Evolutionary conservation across 2,329 filamentous ascomycete species (phyloP).

Genomic region (Gaeumannomyces tritici): DNA sequence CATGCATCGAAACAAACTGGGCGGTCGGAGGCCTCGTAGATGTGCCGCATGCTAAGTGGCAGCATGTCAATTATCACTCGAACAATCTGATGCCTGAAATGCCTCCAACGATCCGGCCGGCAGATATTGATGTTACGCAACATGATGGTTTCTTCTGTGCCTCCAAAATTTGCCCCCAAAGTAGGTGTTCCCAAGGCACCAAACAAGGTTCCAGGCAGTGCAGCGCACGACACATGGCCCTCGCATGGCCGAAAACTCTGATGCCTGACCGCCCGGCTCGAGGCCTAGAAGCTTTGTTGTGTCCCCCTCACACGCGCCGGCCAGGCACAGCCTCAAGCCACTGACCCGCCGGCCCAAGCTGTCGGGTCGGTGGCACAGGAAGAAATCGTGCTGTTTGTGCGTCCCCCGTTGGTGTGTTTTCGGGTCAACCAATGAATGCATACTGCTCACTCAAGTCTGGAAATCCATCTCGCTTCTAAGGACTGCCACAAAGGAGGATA

Average conservation of each 20-base stretch:
- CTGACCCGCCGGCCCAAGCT: not conserved
- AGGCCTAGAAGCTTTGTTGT: too few species aligned
- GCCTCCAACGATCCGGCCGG: not conserved
- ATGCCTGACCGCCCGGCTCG: not conserved
- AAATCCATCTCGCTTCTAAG: too few species aligned
- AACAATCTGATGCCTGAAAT: too few species aligned
- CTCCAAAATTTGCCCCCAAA: not conserved
- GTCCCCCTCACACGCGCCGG: too few species aligned
- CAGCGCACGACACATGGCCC: not conserved
- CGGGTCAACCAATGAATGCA: too few species aligned
- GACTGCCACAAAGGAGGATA: too few species aligned
- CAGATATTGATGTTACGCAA: not conserved
- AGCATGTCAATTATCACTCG: not conserved
- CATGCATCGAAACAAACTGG: not conserved
- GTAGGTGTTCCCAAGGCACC: not conserved
- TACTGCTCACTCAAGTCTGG: too few species aligned
- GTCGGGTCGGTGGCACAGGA: not conserved
- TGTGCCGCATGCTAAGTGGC: not conserved
- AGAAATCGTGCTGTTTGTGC: not conserved
- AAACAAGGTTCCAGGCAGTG: not conserved
- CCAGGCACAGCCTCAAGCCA: not conserved
- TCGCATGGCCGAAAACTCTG: not conserved
- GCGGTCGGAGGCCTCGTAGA: not conserved
- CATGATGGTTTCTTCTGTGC: not conserved
- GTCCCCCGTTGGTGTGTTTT: not conserved